Evolutionary conservation across 805 yeast genomes (phyloP).

Genomic region (Metschnikowia continentalis): DNA sequence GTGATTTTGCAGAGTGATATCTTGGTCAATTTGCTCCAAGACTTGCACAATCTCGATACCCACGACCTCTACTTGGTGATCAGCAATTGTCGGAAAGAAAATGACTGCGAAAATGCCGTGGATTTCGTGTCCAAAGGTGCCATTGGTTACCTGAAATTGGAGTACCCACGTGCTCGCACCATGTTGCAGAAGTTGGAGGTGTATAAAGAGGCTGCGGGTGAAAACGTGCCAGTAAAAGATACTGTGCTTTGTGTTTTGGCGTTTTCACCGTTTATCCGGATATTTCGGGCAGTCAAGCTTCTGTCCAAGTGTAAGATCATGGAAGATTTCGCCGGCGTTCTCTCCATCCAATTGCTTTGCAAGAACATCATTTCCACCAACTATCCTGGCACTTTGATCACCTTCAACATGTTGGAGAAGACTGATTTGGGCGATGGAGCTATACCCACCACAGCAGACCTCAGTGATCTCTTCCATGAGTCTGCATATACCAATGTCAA

Average conservation of each 20-base stretch:
- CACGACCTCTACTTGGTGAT: conserved; percentile 29
- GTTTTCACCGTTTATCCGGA: conserved; percentile 31
- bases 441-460: conserved; percentile 8
- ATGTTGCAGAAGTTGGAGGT: conserved; percentile 59
- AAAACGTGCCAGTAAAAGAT: conserved; percentile 15
- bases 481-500: conserved; percentile 22
- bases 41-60: conserved; percentile 34
- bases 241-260: conserved; percentile 28
- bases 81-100: conserved; percentile 17
- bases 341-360: conserved; percentile 37
- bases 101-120: conserved; percentile 29
- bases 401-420: conserved; percentile 38
- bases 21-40: conserved; percentile 32
- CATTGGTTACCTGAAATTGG: conserved; percentile 66
- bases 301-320: conserved; percentile 38
- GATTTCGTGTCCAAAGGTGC: conserved; percentile 65
- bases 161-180: conserved; percentile 58
- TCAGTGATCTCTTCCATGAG: conserved; percentile 26
- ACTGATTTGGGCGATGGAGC: conserved; percentile 14
- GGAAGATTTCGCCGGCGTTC: conserved; percentile 33
- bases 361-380: conserved; percentile 24
- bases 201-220: conserved; percentile 18
- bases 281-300: conserved; percentile 33
- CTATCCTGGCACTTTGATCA: conserved; percentile 37
- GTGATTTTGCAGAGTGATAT: conserved; percentile 38